phyloP scores from a whole-genome alignment of 306 rosid genomes.

The Inga oerstediana region DNA sequence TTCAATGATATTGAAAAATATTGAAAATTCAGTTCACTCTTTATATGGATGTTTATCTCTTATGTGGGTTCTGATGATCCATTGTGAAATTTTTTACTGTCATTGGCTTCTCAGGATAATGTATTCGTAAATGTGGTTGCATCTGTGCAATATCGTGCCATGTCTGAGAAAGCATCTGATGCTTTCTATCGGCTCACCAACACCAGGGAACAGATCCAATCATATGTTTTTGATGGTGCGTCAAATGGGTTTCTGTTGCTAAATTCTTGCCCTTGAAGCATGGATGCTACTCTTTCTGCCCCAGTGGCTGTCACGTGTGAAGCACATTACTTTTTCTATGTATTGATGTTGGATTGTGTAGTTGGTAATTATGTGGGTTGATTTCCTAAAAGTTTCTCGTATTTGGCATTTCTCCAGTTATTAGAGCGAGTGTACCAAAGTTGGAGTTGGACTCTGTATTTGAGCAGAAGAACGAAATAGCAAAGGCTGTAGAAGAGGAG shows the following conservation, averaged over 20 bases:
- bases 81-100: slow-evolving; percentile 26
- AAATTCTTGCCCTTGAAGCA: background rate
- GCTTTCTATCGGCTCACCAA: slow-evolving; percentile 77
- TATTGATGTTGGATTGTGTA: slow-evolving; percentile 10
- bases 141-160: slow-evolving; percentile 64
- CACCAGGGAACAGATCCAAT: slow-evolving; percentile 67
- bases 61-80: slow-evolving; percentile 18
- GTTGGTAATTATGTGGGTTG: slow-evolving; percentile 13
- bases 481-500: slow-evolving; percentile 65
- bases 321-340: background rate
- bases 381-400: slow-evolving; percentile 18
- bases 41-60: background rate
- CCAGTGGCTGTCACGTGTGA: background rate
- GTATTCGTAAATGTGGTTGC: slow-evolving; percentile 76
- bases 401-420: slow-evolving; percentile 47
- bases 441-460: slow-evolving; percentile 67
- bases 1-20: slow-evolving; percentile 5
- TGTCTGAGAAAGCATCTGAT: slow-evolving; percentile 61
- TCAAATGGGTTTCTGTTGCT: slow-evolving; percentile 12
- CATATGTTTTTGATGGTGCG: slow-evolving; percentile 78
- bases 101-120: slow-evolving; percentile 55
- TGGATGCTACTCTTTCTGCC: background rate
- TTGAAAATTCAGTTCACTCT: background rate
- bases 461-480: slow-evolving; percentile 75
- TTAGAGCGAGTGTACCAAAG: slow-evolving; percentile 72